Base-by-base conservation (phyloP, 2,329 filamentous ascomycete species). In the Coniella vitis region DNA sequence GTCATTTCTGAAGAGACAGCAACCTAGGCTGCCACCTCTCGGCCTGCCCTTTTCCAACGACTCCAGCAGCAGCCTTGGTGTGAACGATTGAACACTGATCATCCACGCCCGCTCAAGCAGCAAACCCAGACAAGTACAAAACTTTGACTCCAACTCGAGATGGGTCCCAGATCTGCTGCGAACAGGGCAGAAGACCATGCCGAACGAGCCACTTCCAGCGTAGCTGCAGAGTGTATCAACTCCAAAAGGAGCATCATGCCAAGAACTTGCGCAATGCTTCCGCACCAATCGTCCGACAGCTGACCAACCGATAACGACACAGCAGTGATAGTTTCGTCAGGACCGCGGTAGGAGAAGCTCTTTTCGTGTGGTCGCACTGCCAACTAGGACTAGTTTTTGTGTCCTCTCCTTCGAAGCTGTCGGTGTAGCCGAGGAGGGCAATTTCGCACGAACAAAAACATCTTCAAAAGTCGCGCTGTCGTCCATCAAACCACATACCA, bases 331-430 rank as follows among this genome's bases (percentile, higher is more conserved):
- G 46, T 50, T 44, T 38, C 31, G 40, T 53, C 55, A 54, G 42
- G 37, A 9, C 25, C 47, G 40, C 21, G 59, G 49, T 60, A 58
- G 58, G 51, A 54, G 55, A 60, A 67, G 59, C 69, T 81, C 79
- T 84, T 81, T 90, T 87, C 75, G 84, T 89, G 63, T 83, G 86
- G 64, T 73, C 77, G 85, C 88, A 87, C 79, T 84, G 80, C 84
- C 86, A 83, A 87, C 86, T 66, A 75, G 84, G 88, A 95, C 84
- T 82, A 72, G 87, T 93, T 90, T 96, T 95, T 95, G 85, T 73
- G 86, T 90, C 84, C 86, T 83, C 85, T 82, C 81, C 81, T 61
- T 61, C 63, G 58, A 29, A 55, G 60, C 60, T 58, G 54, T 44
- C 19, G 29, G 59, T 47, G 59, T 63, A 60, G 63, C 60, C 63